These are phyloP conservation scores for Staphylotrichum longicolle DNA, from an alignment of 495 filamentous ascomycete genomes.

Conservation along the genomic window DNA sequence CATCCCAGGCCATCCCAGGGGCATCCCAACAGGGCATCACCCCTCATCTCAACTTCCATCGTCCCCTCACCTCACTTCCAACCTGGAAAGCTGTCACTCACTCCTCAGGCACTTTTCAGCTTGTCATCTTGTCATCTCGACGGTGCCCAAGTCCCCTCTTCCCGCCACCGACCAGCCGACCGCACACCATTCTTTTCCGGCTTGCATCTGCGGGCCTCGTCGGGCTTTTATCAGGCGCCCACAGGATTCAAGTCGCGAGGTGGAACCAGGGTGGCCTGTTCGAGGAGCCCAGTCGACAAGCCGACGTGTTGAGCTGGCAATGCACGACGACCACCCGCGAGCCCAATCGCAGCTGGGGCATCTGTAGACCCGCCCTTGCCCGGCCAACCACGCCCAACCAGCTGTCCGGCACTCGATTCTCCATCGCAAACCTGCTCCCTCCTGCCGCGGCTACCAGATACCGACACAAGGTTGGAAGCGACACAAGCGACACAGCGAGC, in stretches of 20 bases:
- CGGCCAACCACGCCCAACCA: conserved; percentile 38
- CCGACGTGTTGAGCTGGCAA: conserved; percentile 25
- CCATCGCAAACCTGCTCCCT: conserved; percentile 23
- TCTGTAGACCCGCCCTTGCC: conserved; percentile 21
- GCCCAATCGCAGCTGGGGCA: conserved; percentile 31
- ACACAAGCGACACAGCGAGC: conserved; percentile 10
- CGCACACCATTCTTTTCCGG: neutral
- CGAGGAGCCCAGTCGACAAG: no score
- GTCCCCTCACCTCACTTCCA: neutral
- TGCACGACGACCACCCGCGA: conserved; percentile 21
- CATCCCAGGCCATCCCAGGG: neutral
- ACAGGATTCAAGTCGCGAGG: neutral
- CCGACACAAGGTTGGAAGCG: conserved; percentile 1
- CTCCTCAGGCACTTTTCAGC: neutral
- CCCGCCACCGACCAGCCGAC: no score
- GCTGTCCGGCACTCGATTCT: conserved; percentile 29
- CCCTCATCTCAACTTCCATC: conserved; percentile 10
- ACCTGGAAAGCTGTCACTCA: neutral
- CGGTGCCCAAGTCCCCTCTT: conserved; percentile 8
- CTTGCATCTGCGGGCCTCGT: conserved; percentile 1
- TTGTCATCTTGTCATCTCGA: neutral
- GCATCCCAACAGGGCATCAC: neutral
- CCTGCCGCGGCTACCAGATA: neutral
- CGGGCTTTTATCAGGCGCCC: conserved; percentile 16
- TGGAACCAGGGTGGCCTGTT: conserved; percentile 9